Evolutionary conservation across 192 early-diverging fungal species (phyloP).

Genomic region (Phycomyces blakesleeanus): DNA sequence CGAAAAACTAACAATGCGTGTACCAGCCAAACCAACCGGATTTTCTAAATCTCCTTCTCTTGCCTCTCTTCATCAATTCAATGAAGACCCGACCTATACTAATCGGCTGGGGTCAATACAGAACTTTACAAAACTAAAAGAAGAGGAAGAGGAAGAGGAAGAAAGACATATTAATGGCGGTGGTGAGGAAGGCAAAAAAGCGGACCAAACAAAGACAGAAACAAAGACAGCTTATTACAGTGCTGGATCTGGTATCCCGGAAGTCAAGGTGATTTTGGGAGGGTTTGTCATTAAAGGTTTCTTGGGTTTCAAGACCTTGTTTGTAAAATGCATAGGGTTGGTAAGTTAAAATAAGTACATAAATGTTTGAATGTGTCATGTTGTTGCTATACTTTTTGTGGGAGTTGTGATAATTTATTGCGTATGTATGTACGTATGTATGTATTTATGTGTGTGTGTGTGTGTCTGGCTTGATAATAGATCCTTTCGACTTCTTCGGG

Average conservation of each 20-base stretch:
- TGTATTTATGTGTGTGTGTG: neutral
- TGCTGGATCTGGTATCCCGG: conserved; percentile 92
- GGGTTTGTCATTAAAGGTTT: conserved; percentile 94
- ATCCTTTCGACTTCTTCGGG: conserved; percentile 80
- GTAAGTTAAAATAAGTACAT: conserved; percentile 46
- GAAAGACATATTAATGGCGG: no score
- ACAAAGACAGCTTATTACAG: conserved; percentile 75
- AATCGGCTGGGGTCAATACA: neutral
- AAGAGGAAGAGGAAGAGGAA: neutral
- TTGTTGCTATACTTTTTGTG: no score
- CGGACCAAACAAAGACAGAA: conserved; percentile 28
- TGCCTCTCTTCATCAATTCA: conserved; percentile 11
- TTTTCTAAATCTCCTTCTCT: conserved; percentile 11
- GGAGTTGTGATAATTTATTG: no score
- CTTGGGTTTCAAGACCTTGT: conserved; percentile 82
- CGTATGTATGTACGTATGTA: no score
- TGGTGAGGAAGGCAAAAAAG: no score
- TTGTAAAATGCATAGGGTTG: conserved; percentile 87
- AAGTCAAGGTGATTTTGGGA: conserved; percentile 92
- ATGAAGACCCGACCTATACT: neutral
- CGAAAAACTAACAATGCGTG: conserved; percentile 23
- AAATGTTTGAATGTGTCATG: neutral
- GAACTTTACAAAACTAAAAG: neutral
- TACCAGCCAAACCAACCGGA: conserved; percentile 10
- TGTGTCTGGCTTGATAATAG: conserved; percentile 20